phyloP scores from a whole-genome alignment of 2,329 filamentous ascomycete genomes.

The Blumeria graminis region DNA sequence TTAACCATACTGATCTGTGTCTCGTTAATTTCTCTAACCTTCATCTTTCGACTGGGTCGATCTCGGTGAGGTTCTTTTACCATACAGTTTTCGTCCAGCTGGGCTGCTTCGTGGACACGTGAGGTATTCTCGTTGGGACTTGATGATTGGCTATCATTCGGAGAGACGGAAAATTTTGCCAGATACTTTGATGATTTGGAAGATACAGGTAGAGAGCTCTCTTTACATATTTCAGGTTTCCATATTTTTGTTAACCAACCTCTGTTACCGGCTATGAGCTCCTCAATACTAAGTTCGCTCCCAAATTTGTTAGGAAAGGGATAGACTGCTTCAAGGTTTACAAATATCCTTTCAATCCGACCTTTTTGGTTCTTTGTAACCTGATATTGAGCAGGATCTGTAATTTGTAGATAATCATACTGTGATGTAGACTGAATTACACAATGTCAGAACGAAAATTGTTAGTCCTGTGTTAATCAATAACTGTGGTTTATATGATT shows the following conservation, averaged over 20 bases:
- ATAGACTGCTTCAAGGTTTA: slow-evolving; percentile 67
- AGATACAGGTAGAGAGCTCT: not conserved
- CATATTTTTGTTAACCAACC: slow-evolving; percentile 41
- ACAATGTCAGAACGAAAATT: slow-evolving; percentile 27
- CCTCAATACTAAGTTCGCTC: slow-evolving; percentile 73
- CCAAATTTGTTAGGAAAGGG: slow-evolving; percentile 46
- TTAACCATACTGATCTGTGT: slow-evolving; percentile 65
- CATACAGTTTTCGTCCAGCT: slow-evolving; percentile 34
- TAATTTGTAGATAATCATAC: slow-evolving; percentile 29
- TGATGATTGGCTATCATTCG: too few species aligned
- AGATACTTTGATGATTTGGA: not conserved
- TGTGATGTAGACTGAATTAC: slow-evolving; percentile 35
- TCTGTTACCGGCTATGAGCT: slow-evolving; percentile 55
- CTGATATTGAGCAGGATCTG: slow-evolving; percentile 49
- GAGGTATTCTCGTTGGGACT: slow-evolving; percentile 13
- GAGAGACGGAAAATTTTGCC: too few species aligned
- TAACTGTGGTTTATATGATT: slow-evolving; percentile 26
- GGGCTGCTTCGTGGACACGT: slow-evolving; percentile 5
- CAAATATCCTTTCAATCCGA: slow-evolving; percentile 65
- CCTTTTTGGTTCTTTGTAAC: slow-evolving; percentile 64
- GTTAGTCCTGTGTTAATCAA: slow-evolving; percentile 98
- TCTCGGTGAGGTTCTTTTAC: slow-evolving; percentile 22
- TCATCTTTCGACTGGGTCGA: slow-evolving; percentile 41
- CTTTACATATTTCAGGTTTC: slow-evolving; percentile 16
- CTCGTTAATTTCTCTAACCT: slow-evolving; percentile 66